phyloP scores from a whole-genome alignment of 441 rosid species.

The Brassica balearica region DNA sequence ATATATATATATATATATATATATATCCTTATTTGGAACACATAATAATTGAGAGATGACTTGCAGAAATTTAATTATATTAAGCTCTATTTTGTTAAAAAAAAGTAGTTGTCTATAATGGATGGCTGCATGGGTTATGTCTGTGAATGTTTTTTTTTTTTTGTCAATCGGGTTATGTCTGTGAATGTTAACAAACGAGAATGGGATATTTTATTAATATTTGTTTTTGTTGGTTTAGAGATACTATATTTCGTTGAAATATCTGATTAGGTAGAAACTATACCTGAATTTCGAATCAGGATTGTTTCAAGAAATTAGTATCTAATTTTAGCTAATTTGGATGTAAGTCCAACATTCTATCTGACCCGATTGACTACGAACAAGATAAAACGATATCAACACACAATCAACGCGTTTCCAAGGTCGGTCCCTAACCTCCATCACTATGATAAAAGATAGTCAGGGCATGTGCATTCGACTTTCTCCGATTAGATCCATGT shows the following conservation, averaged over 20 bases:
- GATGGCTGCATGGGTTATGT: background rate
- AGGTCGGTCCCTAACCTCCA: slow-evolving; percentile 21
- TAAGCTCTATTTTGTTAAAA: background rate
- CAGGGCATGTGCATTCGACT: slow-evolving; percentile 5
- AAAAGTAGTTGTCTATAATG: background rate
- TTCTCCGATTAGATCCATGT: slow-evolving; percentile 4
- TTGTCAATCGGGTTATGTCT: background rate
- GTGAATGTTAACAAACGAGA: background rate
- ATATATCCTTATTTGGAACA: background rate
- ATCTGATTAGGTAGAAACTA: slow-evolving; percentile 26
- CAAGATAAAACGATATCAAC: slow-evolving; percentile 7
- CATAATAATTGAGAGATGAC: background rate
- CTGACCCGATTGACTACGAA: slow-evolving; percentile 3
- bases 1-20: too few relatives aligned
- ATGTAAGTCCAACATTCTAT: slow-evolving; percentile 2
- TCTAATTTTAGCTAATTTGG: slow-evolving; percentile 26
- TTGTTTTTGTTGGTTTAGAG: background rate
- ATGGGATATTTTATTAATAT: slow-evolving; percentile 20
- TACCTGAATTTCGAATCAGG: slow-evolving; percentile 22
- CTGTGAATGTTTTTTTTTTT: too few relatives aligned
- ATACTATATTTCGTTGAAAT: slow-evolving; percentile 26
- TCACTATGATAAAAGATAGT: slow-evolving; percentile 9
- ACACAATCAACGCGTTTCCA: slow-evolving; percentile 8
- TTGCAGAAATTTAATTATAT: background rate
- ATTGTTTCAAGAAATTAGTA: slow-evolving; percentile 17